phyloP scores from a whole-genome alignment of 495 filamentous ascomycete genomes.

The Neurospora sp. region DNA sequence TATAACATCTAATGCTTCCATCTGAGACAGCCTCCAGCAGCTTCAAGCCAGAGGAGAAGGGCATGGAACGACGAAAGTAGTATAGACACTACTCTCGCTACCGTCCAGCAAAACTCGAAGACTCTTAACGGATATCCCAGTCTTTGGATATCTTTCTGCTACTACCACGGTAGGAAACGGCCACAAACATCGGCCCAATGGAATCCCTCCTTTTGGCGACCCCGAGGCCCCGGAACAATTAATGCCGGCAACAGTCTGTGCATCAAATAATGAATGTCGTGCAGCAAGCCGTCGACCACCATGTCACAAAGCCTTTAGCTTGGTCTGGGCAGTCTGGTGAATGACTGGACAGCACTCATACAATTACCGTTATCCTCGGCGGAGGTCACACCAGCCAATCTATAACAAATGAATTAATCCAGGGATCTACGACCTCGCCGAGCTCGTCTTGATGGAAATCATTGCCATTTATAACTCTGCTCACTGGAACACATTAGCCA shows the following conservation, averaged over 20 bases:
- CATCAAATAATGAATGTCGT: not conserved
- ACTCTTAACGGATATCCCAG: not conserved
- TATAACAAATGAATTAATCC: not conserved
- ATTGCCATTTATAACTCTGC: not conserved
- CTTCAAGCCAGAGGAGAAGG: not conserved
- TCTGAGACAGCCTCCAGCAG: not conserved
- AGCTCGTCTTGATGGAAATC: not conserved
- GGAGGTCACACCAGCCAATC: not conserved
- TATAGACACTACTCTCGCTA: not conserved
- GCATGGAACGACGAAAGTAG: not conserved
- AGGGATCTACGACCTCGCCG: not conserved
- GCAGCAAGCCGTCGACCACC: not conserved
- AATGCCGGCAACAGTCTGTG: not conserved
- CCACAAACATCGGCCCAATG: not conserved
- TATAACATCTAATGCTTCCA: not conserved
- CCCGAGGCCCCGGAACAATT: not conserved
- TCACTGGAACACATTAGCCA: not conserved
- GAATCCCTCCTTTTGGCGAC: not conserved
- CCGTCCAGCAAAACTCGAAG: not conserved
- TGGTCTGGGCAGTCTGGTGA: not conserved
- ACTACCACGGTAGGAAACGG: not conserved
- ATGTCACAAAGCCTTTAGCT: not conserved
- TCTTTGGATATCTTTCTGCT: not conserved
- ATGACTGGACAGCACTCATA: not conserved
- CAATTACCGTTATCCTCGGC: not conserved